Base-by-base conservation (phyloP, 176 grass and related monocot genomes). In the Oryza officinalis region DNA sequence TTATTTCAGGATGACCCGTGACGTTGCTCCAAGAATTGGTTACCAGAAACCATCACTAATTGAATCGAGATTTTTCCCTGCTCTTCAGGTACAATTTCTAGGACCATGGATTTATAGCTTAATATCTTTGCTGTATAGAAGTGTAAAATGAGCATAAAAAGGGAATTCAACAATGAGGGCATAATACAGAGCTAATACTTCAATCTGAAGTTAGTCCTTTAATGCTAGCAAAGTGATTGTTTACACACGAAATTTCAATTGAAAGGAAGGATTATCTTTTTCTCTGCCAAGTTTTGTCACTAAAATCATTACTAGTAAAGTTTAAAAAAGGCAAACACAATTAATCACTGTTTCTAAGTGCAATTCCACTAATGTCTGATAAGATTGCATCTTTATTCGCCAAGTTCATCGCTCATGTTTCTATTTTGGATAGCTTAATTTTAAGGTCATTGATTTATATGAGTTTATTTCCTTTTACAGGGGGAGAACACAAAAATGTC, bases 401-500 rank as follows among this genome's bases (percentile, higher is more conserved):
- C 45, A 71, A 67, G 22, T 74, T 38, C n/a, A 13, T 67, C 20
- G 15, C 22, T 75, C 20, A 67, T 35, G 27, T 32, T 83, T n/a
- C 43, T 66, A 61, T 74, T 47, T 18, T 63, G 27, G 40, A 65
- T 65, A 17, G n/a, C 18, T 8, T 47, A 60, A 31, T 49, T 78
- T 77, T 8, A 50, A 26, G 46, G 22, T n/a, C 44, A 50, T 67
- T 67, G 5, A 30, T 78, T 80, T 40, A 18, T 76, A 10, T 6
- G 30, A 6, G 37, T 2, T 57, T 87, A 45, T 65, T 84, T 13
- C 77, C 84, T 61, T 67, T 63, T 33, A 77, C 76, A 96, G 93
- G 96, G 93, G 11, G 96, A 99, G 87, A 94, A 94, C 27, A 94
- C 89, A 8, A 99, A 98, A 84, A 99, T 99, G 96, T 99, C 96